A percentile compares a stretch with the other conserved stretches of the same genome.
Evolutionary conservation across 106 monocot genomes (phyloP).

Genomic region (Dendrobium chrysotoxum): DNA sequence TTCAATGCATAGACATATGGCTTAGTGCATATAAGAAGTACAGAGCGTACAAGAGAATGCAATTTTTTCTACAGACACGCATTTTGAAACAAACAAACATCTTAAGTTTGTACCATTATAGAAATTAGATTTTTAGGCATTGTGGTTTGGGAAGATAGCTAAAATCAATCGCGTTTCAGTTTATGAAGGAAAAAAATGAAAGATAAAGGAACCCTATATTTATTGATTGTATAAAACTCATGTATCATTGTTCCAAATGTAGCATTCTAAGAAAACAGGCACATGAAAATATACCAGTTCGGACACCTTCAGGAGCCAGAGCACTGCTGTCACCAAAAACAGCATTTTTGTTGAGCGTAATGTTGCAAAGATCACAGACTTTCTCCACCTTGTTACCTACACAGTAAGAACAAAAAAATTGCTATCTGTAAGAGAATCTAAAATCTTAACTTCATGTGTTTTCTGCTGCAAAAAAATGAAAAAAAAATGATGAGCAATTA

Average conservation of each 20-base stretch:
- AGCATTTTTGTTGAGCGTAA: constrained; percentile 91
- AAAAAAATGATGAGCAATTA: no score
- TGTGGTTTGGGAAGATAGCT: background rate
- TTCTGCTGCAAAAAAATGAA: no score
- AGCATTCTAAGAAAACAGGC: background rate
- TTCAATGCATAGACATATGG: no score
- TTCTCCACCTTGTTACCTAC: constrained; percentile 98
- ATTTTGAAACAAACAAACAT: no score
- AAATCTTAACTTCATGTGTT: no score
- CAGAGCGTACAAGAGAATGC: no score
- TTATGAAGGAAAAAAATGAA: background rate
- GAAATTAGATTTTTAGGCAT: no score
- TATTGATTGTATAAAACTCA: background rate
- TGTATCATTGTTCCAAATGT: background rate
- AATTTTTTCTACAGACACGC: no score
- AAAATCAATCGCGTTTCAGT: background rate
- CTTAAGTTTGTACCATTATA: no score
- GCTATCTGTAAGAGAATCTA: background rate
- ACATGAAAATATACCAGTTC: constrained; percentile 54
- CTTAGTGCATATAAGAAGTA: no score
- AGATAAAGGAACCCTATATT: background rate
- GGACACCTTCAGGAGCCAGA: constrained; percentile 82
- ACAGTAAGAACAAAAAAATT: background rate
- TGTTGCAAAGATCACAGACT: constrained; percentile 84
- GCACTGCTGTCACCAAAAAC: constrained; percentile 99